These are phyloP conservation scores for Globisporangium yorkense DNA, from an alignment of 352 stramenopile genomes.

Conservation along the genomic window DNA sequence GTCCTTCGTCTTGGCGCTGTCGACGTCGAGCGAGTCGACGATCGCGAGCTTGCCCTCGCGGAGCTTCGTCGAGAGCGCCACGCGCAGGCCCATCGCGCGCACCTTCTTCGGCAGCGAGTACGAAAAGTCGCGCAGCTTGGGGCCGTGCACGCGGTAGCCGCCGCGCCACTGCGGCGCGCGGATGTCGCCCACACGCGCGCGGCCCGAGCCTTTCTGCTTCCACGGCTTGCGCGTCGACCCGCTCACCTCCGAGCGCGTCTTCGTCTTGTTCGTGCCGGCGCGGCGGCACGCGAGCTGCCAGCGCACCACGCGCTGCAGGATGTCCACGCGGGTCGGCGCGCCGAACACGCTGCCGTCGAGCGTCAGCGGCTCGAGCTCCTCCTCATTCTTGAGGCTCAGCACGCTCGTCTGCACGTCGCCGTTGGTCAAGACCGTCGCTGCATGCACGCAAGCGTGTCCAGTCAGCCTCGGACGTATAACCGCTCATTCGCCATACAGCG, in stretches of 20 bases:
- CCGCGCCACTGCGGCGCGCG: conserved; percentile 81
- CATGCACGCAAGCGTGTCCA: not conserved
- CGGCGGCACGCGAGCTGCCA: conserved; percentile 83
- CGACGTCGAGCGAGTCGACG: conserved; percentile 67
- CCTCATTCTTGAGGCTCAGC: conserved; percentile 45
- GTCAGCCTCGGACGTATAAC: not conserved
- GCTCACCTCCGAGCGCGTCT: conserved; percentile 84
- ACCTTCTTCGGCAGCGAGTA: conserved; percentile 88
- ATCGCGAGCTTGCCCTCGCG: conserved; percentile 82
- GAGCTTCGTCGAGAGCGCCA: conserved; percentile 83
- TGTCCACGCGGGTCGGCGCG: conserved; percentile 72
- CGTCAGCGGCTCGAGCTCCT: conserved; percentile 39
- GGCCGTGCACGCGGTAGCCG: conserved; percentile 79
- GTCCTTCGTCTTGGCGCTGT: conserved; percentile 82
- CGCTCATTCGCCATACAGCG: too few species aligned
- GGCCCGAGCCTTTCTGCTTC: conserved; percentile 86
- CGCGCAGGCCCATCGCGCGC: conserved; percentile 78
- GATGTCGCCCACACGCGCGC: conserved; percentile 84
- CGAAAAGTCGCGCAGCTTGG: conserved; percentile 82
- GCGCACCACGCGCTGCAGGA: conserved; percentile 84
- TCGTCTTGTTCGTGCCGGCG: conserved; percentile 85
- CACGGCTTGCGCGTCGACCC: conserved; percentile 84
- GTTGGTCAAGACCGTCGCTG: conserved; percentile 38
- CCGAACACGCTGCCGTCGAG: conserved; percentile 74
- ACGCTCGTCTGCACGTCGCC: conserved; percentile 68